These are phyloP conservation scores for Glycine soja DNA, from an alignment of 306 rosid genomes.

Conservation along the genomic window DNA sequence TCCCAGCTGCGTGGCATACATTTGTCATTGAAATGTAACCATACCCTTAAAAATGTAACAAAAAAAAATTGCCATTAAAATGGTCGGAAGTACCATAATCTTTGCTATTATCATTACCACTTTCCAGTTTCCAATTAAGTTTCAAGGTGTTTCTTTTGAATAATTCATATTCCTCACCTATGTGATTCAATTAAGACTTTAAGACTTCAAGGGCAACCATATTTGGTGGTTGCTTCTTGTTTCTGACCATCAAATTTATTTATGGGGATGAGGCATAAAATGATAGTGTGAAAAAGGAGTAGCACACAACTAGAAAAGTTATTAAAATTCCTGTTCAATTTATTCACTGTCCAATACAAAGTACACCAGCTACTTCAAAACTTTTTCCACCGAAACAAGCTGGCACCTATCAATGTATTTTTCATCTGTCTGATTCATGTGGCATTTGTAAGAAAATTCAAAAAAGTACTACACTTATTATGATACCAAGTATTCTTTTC, in stretches of 20 bases:
- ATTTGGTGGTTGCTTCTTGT: slow-evolving; percentile 41
- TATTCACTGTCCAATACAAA: neutral
- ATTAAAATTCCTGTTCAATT: neutral
- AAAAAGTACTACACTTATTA: neutral
- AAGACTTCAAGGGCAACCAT: no score
- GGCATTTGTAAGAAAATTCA: neutral
- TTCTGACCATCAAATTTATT: slow-evolving; percentile 27
- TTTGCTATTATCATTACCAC: no score
- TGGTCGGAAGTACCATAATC: no score
- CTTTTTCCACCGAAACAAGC: slow-evolving; percentile 19
- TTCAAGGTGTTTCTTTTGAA: neutral
- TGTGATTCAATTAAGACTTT: slow-evolving; percentile 9
- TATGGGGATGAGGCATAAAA: slow-evolving; percentile 3
- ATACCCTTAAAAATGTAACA: no score
- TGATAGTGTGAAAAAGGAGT: neutral
- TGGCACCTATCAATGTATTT: neutral
- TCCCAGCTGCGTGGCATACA: slow-evolving; percentile 16
- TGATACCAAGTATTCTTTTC: neutral
- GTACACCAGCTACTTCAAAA: neutral
- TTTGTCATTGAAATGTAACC: neutral
- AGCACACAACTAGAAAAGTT: neutral
- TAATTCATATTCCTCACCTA: neutral
- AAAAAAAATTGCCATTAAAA: no score
- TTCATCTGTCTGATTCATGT: slow-evolving; percentile 1
- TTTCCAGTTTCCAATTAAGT: neutral